Conservation (phyloP, 371 early-diverging fungal species). For the Mortierella sp. region DNA sequence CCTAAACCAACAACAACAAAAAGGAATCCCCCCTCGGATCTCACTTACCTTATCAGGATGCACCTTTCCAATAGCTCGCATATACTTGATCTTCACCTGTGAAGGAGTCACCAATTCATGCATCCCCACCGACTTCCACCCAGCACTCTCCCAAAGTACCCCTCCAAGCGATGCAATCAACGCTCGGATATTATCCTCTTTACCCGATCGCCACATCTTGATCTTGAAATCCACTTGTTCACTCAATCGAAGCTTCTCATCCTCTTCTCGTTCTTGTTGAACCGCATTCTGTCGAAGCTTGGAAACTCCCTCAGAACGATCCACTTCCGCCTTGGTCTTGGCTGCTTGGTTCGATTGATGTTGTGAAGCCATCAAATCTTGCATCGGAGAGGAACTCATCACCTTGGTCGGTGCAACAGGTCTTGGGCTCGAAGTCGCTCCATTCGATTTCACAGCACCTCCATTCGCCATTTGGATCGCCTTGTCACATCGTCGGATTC, state of each 20-base stretch:
- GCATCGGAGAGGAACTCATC: slow-evolving; percentile 30
- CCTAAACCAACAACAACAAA: not conserved
- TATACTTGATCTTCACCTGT: slow-evolving; percentile 91
- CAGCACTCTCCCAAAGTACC: slow-evolving; percentile 81
- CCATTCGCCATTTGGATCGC: slow-evolving; percentile 54
- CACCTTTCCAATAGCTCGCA: slow-evolving; percentile 91
- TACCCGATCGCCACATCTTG: slow-evolving; percentile 81
- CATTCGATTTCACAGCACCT: not conserved
- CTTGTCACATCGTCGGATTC: slow-evolving; percentile 71
- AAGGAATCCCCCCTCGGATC: not conserved
- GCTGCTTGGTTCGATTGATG: slow-evolving; percentile 28
- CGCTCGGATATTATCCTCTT: slow-evolving; percentile 91
- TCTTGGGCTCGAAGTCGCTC: slow-evolving; percentile 4
- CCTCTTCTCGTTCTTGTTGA: slow-evolving; percentile 80
- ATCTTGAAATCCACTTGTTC: slow-evolving; percentile 86
- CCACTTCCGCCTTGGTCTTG: slow-evolving; percentile 50
- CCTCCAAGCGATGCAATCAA: slow-evolving; percentile 84
- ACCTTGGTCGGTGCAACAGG: not conserved
- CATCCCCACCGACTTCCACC: slow-evolving; percentile 82
- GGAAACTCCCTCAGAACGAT: slow-evolving; percentile 68
- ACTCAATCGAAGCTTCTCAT: slow-evolving; percentile 71
- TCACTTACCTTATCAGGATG: slow-evolving; percentile 94
- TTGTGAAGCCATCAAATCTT: slow-evolving; percentile 35
- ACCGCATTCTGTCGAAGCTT: slow-evolving; percentile 80
- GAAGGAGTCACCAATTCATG: slow-evolving; percentile 85